Percentiles rank a stretch among this genome's conserved stretches.
Evolutionary conservation across 208 protist genomes (phyloP).

Genomic region (Acanthamoeba lenticulata): DNA sequence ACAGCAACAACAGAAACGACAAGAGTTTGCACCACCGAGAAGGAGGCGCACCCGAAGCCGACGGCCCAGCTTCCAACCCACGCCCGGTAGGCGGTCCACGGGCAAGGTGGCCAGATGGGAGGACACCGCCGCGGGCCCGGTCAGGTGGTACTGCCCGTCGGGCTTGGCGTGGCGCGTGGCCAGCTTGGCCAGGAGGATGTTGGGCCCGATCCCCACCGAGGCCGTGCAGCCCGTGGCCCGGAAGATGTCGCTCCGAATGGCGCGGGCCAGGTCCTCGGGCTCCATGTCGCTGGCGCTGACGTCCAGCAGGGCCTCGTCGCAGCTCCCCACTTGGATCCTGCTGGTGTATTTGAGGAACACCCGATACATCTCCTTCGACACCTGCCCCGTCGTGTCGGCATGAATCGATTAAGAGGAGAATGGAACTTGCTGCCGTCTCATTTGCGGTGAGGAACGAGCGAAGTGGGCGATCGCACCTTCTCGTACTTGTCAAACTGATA

Average conservation of each 20-base stretch:
- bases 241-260: conserved; percentile 47
- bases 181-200: conserved; percentile 79
- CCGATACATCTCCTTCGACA: conserved; percentile 73
- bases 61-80: conserved; percentile 45
- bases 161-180: conserved; percentile 76
- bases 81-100: conserved; percentile 63
- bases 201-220: conserved; percentile 74
- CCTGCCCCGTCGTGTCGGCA: not conserved
- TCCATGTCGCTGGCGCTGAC: conserved; percentile 19
- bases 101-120: not conserved
- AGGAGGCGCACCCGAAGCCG: not conserved
- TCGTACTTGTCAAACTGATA: conserved; percentile 82
- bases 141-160: conserved; percentile 69
- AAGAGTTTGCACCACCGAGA: not conserved
- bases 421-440: no score
- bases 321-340: conserved; percentile 72
- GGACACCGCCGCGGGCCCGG: not conserved
- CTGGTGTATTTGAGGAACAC: conserved; percentile 68
- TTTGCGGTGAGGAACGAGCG: no score
- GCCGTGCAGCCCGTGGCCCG: conserved; percentile 66
- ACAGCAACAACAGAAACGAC: no score
- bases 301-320: conserved; percentile 80
- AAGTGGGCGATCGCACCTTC: no score
- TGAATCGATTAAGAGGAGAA: not conserved
- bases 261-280: not conserved